Evolutionary conservation across 306 rosid species (phyloP).

Genomic region (Cucurbita moschata): DNA sequence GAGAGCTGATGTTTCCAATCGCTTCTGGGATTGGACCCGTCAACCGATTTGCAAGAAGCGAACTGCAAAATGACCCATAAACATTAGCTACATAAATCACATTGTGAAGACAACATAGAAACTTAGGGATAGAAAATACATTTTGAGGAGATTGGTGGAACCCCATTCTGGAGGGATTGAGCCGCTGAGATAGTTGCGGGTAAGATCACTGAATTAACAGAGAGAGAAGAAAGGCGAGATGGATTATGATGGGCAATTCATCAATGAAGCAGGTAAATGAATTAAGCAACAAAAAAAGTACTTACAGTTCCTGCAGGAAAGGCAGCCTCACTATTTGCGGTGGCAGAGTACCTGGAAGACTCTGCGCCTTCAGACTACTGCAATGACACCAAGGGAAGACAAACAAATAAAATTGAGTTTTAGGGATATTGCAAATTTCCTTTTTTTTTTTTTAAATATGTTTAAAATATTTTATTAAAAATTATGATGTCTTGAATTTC

Average conservation of each 20-base stretch:
- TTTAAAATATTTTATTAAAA: too few relatives aligned
- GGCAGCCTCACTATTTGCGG: slow-evolving; percentile 4
- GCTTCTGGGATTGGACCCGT: slow-evolving; percentile 58
- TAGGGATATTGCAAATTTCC: too few relatives aligned
- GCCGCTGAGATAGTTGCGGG: slow-evolving; percentile 24
- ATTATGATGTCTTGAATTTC: too few relatives aligned
- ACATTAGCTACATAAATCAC: background rate
- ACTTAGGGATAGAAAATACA: background rate
- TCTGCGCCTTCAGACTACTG: background rate
- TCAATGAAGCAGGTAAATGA: background rate
- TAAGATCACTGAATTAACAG: slow-evolving; percentile 16
- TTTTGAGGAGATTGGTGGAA: slow-evolving; percentile 1
- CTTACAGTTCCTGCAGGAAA: slow-evolving; percentile 1
- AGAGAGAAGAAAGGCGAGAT: background rate
- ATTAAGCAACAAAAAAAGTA: too few relatives aligned
- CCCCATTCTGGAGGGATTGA: slow-evolving; percentile 20
- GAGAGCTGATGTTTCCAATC: slow-evolving; percentile 44
- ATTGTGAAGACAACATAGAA: background rate
- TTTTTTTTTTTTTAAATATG: too few relatives aligned
- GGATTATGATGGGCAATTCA: background rate
- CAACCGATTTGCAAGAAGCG: slow-evolving; percentile 47
- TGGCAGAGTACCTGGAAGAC: slow-evolving; percentile 10
- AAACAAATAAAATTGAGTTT: too few relatives aligned
- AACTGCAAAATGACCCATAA: slow-evolving; percentile 19
- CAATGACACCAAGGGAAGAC: background rate